These are phyloP conservation scores for Dryadomyces quercivorus DNA, from an alignment of 2,329 filamentous ascomycete genomes.

Conservation along the genomic window DNA sequence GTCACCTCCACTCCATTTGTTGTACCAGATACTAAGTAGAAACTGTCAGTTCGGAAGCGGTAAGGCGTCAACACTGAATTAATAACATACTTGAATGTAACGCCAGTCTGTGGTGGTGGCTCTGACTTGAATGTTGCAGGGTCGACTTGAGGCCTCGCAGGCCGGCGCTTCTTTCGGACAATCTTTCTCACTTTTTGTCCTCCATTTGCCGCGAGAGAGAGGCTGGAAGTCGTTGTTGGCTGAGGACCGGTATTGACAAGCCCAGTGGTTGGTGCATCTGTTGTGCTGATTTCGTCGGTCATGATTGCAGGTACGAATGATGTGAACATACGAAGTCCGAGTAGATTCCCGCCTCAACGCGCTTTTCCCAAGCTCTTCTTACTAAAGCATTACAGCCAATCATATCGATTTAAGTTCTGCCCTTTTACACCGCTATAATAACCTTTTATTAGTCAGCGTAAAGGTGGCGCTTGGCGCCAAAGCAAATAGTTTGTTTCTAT, in stretches of 20 bases:
- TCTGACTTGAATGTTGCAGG: slow-evolving; percentile 71
- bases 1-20: slow-evolving; percentile 95
- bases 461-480: no score
- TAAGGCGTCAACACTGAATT: neutral
- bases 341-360: no score
- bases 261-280: neutral
- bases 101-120: slow-evolving; percentile 82
- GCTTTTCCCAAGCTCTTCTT: no score
- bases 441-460: neutral
- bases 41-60: slow-evolving; percentile 18
- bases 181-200: slow-evolving; percentile 70
- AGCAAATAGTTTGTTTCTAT: no score
- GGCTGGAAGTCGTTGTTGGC: neutral
- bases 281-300: neutral
- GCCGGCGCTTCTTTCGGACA: slow-evolving; percentile 78
- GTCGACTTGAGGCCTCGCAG: slow-evolving; percentile 84
- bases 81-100: slow-evolving; percentile 60
- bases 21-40: slow-evolving; percentile 80
- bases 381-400: neutral
- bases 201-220: neutral
- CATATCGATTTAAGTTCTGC: neutral
- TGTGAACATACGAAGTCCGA: neutral
- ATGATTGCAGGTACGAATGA: neutral
- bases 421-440: neutral
- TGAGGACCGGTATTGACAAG: neutral